phyloP scores from a whole-genome alignment of 768 basidiomycete species.

The Termitomyces sp. region DNA sequence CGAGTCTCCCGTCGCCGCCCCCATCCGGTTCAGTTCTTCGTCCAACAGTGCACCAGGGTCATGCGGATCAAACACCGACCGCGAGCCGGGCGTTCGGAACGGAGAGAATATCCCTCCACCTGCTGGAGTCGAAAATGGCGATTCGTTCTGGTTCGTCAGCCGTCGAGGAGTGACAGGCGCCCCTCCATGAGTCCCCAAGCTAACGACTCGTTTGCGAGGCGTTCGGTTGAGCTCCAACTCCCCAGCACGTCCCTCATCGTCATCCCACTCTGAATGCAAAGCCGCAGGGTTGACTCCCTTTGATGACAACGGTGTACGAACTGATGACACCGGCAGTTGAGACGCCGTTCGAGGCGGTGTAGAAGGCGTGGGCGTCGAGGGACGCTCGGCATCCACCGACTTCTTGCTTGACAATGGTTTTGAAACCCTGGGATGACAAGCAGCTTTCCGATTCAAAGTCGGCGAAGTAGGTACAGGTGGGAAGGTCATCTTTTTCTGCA shows the following conservation, averaged over 20 bases:
- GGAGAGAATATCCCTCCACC: constrained; percentile 25
- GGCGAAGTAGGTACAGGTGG: constrained; percentile 43
- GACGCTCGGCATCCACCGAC: constrained; percentile 5
- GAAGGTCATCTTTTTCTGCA: constrained; percentile 29
- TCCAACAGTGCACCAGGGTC: constrained; percentile 64
- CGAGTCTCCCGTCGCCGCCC: constrained; percentile 43
- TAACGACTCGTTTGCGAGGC: constrained; percentile 28
- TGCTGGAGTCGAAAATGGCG: constrained; percentile 33
- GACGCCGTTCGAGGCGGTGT: constrained; percentile 16
- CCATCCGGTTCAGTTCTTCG: constrained; percentile 61
- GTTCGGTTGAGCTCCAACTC: constrained; percentile 27
- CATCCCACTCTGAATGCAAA: constrained; percentile 15
- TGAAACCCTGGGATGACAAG: constrained; percentile 9
- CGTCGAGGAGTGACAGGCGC: constrained; percentile 33
- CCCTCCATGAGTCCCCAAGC: constrained; percentile 8
- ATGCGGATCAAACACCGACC: constrained; percentile 61
- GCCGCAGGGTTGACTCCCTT: constrained; percentile 28
- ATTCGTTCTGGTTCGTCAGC: constrained; percentile 28
- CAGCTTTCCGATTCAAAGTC: constrained; percentile 31
- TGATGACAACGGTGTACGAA: constrained; percentile 18
- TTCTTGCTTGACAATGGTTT: constrained; percentile 15
- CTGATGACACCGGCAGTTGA: constrained; percentile 17
- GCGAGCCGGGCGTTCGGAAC: constrained; percentile 45
- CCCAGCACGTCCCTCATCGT: constrained; percentile 11
- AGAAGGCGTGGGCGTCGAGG: constrained; percentile 12